Percentiles rank a stretch among this genome's conserved stretches.
phyloP scores from a whole-genome alignment of 2,329 filamentous ascomycete species.

The Rachicladosporium sp. region DNA sequence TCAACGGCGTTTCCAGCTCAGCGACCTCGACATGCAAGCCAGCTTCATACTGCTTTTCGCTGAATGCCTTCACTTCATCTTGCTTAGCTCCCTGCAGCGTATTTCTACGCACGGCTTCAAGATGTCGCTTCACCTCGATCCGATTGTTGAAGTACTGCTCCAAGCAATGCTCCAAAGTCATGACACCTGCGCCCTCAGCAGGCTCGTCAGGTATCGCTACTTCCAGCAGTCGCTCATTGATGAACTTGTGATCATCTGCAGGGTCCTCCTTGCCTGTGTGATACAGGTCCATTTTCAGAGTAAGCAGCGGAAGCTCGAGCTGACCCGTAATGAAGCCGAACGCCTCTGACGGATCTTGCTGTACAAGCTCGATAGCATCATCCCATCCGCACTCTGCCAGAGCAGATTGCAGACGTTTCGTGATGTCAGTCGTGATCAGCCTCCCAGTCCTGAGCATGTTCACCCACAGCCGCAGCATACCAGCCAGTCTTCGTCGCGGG shows the following conservation, averaged over 20 bases:
- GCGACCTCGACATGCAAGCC: constrained; percentile 7
- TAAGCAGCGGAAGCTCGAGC: constrained; percentile 73
- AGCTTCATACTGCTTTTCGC: constrained; percentile 17
- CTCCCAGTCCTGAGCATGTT: constrained; percentile 79
- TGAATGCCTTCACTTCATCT: constrained; percentile 8
- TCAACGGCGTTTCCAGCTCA: constrained; percentile 21
- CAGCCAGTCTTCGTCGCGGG: constrained; percentile 59
- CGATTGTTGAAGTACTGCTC: constrained; percentile 91
- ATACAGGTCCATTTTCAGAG: constrained; percentile 87
- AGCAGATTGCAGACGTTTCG: constrained; percentile 67
- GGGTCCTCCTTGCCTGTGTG: constrained; percentile 77
- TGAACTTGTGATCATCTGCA: constrained; percentile 83
- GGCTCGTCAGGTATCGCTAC: constrained; percentile 73
- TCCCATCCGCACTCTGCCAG: constrained; percentile 79
- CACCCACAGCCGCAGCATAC: constrained; percentile 76
- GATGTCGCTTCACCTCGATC: constrained; percentile 74
- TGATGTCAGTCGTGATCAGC: constrained; percentile 75
- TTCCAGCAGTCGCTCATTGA: constrained; percentile 82
- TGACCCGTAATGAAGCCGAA: constrained; percentile 91
- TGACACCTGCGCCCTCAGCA: constrained; percentile 43
- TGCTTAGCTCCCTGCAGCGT: constrained; percentile 38
- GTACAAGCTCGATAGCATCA: constrained; percentile 62
- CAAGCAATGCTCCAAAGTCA: constrained; percentile 81
- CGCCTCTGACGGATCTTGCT: constrained; percentile 92
- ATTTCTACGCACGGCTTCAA: constrained; percentile 44